These are phyloP conservation scores for Rachicladosporium sp. DNA, from an alignment of 2,329 filamentous ascomycete species.

Conservation along the genomic window DNA sequence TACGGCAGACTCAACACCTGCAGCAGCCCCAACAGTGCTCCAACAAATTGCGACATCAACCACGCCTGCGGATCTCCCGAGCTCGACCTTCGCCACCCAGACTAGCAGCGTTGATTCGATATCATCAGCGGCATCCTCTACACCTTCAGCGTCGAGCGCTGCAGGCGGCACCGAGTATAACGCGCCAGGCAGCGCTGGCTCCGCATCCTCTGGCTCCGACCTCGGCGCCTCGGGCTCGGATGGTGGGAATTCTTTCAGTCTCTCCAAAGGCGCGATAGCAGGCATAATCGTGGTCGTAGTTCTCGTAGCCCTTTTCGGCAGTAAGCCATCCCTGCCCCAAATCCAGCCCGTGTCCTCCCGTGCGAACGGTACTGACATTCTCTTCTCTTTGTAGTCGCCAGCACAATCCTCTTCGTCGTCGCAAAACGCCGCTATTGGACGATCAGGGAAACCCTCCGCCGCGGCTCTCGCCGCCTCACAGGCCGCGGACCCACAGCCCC, in stretches of 20 bases:
- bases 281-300: constrained; percentile 65
- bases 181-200: neutral
- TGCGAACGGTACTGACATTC: constrained; percentile 1
- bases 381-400: constrained; percentile 38
- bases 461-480: constrained; percentile 42
- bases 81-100: neutral
- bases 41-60: neutral
- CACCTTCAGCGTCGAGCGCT: neutral
- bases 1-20: neutral
- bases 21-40: neutral
- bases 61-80: neutral
- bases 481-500: constrained; percentile 19
- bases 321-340: constrained; percentile 35
- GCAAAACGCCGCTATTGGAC: constrained; percentile 81
- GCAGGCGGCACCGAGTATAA: neutral
- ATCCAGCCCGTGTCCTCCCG: neutral
- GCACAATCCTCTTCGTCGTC: constrained; percentile 59
- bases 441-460: constrained; percentile 57
- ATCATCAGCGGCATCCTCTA: neutral
- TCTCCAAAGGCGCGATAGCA: constrained; percentile 58
- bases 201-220: constrained; percentile 1
- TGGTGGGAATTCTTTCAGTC: constrained; percentile 34
- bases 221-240: constrained; percentile 1
- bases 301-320: constrained; percentile 48
- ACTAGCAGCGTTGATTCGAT: neutral